Base-by-base conservation (phyloP, 2,329 filamentous ascomycete genomes). In the Sarocladium brachiariae region DNA sequence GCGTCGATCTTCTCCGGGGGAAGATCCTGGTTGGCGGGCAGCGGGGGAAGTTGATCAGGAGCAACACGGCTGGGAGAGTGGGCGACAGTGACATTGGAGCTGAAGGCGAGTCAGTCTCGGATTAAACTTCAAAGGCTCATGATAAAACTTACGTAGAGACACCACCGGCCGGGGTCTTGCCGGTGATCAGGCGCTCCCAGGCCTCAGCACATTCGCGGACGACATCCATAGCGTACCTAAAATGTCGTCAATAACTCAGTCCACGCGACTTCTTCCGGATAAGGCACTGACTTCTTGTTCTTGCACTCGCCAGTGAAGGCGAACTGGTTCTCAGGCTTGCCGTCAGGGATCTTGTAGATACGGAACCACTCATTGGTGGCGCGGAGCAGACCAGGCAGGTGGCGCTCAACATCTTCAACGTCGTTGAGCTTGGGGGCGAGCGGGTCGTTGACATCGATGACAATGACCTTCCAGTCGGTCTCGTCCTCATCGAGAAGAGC, bases 281-380 rank as follows among this genome's bases (percentile, higher is more conserved):
- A 31, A 31, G n/a, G 16, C 47, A 61, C 80, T 58, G 61, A 90
- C 87, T 87, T 89, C 84, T 91, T 95, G 86, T 99, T 99, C 87
- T 99, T 99, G 88, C 92, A 97, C 81, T 99, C 93, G 78, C 93
- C 93, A 54, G 91, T 96, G 80, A 99, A 99, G 65, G 93, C 93
- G 68, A 99, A 99, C 78, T 97, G 93, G 84, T 99, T 99, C 87
- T 99, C 93, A 64, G 92, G 91, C 90, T 99, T 99, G 80, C 93
- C 93, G 69, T 99, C 93, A 68, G 93, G 93, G 75, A 99, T 99
- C 83, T 99, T 99, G 87, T 99, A 99, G 83, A 99, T 99, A 73
- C 93, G 90, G 90, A 99, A 99, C 93, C 93, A 99, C 80, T 99
- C 93, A 69, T 99, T 99, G 69, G 92, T 97, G 68, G 93, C 93